phyloP scores from a whole-genome alignment of 2,329 filamentous ascomycete species.

The Trichoderma gracile region DNA sequence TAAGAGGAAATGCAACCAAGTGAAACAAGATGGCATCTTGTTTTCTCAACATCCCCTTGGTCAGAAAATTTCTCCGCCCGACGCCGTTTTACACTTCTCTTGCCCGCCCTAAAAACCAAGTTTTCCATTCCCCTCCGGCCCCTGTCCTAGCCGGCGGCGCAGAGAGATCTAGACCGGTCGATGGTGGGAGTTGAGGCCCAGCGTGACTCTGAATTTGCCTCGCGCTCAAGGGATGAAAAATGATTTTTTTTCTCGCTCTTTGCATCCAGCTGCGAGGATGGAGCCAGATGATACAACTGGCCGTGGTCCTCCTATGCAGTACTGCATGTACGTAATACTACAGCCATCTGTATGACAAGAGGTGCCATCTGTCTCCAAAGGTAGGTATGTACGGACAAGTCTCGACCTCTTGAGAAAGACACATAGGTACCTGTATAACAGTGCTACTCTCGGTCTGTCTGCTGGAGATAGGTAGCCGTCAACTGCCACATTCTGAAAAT shows the following conservation, averaged over 20 bases:
- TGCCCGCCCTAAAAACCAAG: background rate
- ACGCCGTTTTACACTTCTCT: too few species aligned
- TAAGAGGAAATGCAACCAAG: too few species aligned
- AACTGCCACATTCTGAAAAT: background rate
- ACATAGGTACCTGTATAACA: too few species aligned
- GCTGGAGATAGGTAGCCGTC: background rate
- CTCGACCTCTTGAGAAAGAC: too few species aligned
- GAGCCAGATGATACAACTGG: background rate
- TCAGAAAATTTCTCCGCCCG: background rate
- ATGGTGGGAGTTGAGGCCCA: background rate
- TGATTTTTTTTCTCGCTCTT: too few species aligned
- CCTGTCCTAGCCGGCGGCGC: conserved; percentile 25
- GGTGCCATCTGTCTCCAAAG: too few species aligned
- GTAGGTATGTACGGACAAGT: too few species aligned
- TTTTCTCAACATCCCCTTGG: too few species aligned
- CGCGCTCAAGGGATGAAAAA: background rate
- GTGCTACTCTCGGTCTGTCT: too few species aligned
- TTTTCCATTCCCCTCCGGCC: background rate
- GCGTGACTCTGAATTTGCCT: conserved; percentile 16
- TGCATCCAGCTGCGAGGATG: background rate
- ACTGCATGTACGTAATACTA: background rate
- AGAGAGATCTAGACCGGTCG: conserved; percentile 27
- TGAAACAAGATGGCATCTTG: too few species aligned
- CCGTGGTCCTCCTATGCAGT: background rate
- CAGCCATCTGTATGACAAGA: too few species aligned